Evolutionary conservation across 345 rosid species (phyloP).

Genomic region (Limnanthes douglasii): DNA sequence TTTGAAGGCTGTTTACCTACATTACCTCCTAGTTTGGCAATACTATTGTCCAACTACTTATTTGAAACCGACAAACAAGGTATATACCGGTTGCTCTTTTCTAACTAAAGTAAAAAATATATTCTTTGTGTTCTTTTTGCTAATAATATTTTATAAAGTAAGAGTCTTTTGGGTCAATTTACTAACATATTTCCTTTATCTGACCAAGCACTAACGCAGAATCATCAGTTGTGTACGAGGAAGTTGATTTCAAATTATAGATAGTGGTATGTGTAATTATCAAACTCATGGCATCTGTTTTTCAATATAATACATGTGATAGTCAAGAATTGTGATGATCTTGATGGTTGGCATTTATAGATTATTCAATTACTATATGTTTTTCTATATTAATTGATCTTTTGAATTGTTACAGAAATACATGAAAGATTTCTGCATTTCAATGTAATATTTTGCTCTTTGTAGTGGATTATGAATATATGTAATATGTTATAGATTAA

Average conservation of each 20-base stretch:
- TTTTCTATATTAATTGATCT: constrained; percentile 2
- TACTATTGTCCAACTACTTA: constrained; percentile 45
- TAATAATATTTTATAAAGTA: constrained; percentile 6
- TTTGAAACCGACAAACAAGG: constrained; percentile 37
- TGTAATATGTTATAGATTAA: no score
- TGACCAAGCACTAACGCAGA: constrained; percentile 19
- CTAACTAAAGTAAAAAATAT: no score
- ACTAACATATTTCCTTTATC: constrained; percentile 5
- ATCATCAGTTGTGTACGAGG: constrained; percentile 16
- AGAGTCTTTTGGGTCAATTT: constrained; percentile 5
- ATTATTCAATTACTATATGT: constrained; percentile 7
- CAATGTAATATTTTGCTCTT: constrained; percentile 36
- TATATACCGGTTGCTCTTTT: no score
- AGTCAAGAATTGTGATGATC: background rate
- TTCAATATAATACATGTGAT: background rate
- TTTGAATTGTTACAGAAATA: constrained; percentile 36
- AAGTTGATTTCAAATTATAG: constrained; percentile 44
- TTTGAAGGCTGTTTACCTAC: constrained; percentile 12
- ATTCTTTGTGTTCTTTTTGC: constrained; percentile 6
- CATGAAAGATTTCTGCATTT: constrained; percentile 77
- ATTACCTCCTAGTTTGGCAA: constrained; percentile 71
- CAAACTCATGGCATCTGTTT: background rate
- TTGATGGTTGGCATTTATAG: background rate
- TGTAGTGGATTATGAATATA: constrained; percentile 1
- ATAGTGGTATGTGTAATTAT: constrained; percentile 35